Conservation (phyloP, 139 green algal species). For the Astrephomene gubernaculifera region DNA sequence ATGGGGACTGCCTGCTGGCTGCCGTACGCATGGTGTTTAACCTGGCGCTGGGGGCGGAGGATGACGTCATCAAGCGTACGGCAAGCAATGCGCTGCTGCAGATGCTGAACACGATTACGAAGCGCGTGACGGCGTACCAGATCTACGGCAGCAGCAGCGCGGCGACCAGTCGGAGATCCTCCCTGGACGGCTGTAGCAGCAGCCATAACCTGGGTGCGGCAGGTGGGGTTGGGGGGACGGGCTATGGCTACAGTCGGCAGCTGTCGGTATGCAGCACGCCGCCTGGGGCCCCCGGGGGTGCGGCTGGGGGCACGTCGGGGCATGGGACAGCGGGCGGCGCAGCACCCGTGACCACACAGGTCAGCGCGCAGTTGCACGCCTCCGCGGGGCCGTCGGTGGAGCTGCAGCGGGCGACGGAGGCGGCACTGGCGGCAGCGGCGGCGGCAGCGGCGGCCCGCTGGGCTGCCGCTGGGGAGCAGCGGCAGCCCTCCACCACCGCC, state of each 20-base stretch:
- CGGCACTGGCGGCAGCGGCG: neutral
- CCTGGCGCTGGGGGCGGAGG: conserved; percentile 82
- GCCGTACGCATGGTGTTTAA: conserved; percentile 90
- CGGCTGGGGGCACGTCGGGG: neutral
- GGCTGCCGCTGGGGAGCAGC: neutral
- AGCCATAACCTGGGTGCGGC: neutral
- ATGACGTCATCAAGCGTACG: conserved; percentile 79
- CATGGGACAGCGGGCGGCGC: too few species aligned
- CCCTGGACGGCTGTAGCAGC: conserved; percentile 6
- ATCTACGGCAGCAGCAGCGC: conserved; percentile 7
- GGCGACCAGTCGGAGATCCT: conserved; percentile 12
- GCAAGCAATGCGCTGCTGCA: conserved; percentile 81
- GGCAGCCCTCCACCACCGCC: neutral
- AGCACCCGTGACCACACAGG: too few species aligned
- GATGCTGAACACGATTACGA: conserved; percentile 91
- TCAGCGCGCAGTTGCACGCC: neutral
- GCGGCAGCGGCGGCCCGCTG: conserved; percentile 1
- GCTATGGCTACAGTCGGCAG: too few species aligned
- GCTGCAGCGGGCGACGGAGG: conserved; percentile 13
- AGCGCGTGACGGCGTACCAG: conserved; percentile 77
- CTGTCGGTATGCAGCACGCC: too few species aligned
- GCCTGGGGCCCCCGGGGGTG: neutral
- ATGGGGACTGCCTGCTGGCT: conserved; percentile 89
- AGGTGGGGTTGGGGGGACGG: neutral
- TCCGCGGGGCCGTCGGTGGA: neutral